A percentile compares a stretch with the other conserved stretches of the same genome.
Evolutionary conservation across 176 grass and related monocot genomes (phyloP).

Genomic region (Aegilops sharonensis): DNA sequence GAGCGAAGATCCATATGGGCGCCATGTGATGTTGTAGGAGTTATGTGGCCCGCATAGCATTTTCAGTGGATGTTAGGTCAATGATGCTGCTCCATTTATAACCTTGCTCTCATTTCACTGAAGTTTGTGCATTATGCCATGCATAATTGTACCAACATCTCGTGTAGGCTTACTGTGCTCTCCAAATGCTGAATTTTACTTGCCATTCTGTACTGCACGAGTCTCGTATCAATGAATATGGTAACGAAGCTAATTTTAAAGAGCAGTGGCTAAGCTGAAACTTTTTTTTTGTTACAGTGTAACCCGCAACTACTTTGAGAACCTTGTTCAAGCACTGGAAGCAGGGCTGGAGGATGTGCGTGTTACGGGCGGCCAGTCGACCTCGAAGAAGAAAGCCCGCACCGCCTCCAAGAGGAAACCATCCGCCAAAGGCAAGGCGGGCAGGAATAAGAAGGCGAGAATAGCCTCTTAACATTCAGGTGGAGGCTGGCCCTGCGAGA

Average conservation of each 20-base stretch:
- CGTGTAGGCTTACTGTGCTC: background rate
- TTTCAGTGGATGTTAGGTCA: background rate
- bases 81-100: background rate
- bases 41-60: background rate
- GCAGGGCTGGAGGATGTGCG: constrained; percentile 74
- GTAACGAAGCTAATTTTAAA: background rate
- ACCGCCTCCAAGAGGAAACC: constrained; percentile 47
- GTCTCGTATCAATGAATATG: background rate
- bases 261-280: background rate
- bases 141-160: constrained; percentile 2
- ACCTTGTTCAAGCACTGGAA: constrained; percentile 86
- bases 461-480: constrained; percentile 26
- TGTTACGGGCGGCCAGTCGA: constrained; percentile 29
- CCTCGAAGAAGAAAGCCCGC: constrained; percentile 13
- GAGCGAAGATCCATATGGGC: background rate
- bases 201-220: background rate
- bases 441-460: constrained; percentile 41
- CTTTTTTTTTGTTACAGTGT: constrained; percentile 40
- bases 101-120: background rate
- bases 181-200: background rate
- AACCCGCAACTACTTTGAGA: constrained; percentile 87
- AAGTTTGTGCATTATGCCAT: background rate
- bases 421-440: constrained; percentile 37
- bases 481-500: constrained; percentile 60
- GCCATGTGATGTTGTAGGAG: background rate